Percentiles rank a stretch among this genome's conserved stretches.
These are phyloP conservation scores for Backusella luteola DNA, from an alignment of 192 early-diverging fungal species.

Conservation along the genomic window DNA sequence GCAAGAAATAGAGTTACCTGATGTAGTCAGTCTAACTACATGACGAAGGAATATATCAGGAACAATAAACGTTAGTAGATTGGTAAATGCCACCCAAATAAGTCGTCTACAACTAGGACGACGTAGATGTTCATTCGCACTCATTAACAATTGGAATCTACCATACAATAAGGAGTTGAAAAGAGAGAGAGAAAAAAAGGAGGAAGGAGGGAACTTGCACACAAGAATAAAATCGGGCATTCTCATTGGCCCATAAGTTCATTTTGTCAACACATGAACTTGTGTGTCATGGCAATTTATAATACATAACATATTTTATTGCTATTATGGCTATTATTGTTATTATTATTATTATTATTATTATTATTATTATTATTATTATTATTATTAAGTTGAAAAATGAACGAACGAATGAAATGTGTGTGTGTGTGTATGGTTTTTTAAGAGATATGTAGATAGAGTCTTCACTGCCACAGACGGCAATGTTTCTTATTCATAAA, in stretches of 20 bases:
- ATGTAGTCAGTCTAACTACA: constrained; percentile 20
- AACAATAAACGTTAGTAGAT: constrained; percentile 22
- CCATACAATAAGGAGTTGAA: constrained; percentile 14
- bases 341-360: too few relatives aligned
- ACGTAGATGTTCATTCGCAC: constrained; percentile 11
- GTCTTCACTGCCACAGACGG: constrained; percentile 1
- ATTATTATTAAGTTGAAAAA: neutral
- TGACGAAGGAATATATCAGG: constrained; percentile 19
- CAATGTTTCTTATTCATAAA: constrained; percentile 10
- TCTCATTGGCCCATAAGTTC: neutral
- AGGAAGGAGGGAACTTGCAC: neutral
- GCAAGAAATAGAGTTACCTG: constrained; percentile 5
- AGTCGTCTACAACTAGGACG: constrained; percentile 19
- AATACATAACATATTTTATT: neutral
- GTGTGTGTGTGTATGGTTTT: neutral
- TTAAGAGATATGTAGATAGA: neutral
- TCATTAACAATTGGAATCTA: constrained; percentile 7
- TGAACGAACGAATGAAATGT: constrained; percentile 1
- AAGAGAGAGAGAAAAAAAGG: neutral
- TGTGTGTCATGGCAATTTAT: too few relatives aligned
- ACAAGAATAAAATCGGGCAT: neutral
- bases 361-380: too few relatives aligned
- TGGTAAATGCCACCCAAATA: constrained; percentile 26
- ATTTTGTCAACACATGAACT: neutral
- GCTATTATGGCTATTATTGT: neutral